These are phyloP conservation scores for Eremothecium cymbalariae DNA, from an alignment of 1,139 yeast genomes.

Conservation along the genomic window DNA sequence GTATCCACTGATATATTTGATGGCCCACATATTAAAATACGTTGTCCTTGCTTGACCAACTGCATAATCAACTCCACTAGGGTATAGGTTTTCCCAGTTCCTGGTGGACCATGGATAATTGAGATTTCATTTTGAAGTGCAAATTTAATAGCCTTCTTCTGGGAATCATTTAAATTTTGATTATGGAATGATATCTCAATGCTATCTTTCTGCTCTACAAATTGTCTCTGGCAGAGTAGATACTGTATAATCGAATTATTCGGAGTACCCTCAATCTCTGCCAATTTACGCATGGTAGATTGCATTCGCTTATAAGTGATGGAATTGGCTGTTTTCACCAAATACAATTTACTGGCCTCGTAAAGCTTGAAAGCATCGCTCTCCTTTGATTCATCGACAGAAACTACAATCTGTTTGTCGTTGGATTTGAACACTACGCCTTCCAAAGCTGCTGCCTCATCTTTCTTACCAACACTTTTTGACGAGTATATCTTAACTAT, in stretches of 20 bases:
- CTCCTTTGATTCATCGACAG: constrained; percentile 51
- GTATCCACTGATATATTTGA: constrained; percentile 95
- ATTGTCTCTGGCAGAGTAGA: constrained; percentile 17
- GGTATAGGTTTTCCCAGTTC: constrained; percentile 80
- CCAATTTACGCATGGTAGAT: constrained; percentile 62
- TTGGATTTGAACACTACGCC: constrained; percentile 36
- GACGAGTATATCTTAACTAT: constrained; percentile 42
- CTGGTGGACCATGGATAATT: constrained; percentile 72
- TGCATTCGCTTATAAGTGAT: constrained; percentile 74
- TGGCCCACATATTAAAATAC: constrained; percentile 88
- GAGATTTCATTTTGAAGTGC: constrained; percentile 44
- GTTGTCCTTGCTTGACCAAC: constrained; percentile 49
- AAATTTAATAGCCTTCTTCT: constrained; percentile 53
- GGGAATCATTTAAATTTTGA: constrained; percentile 56
- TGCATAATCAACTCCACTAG: constrained; percentile 79
- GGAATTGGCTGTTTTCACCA: constrained; percentile 60
- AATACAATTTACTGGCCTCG: constrained; percentile 41
- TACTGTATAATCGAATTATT: constrained; percentile 30
- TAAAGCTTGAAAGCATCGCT: constrained; percentile 40
- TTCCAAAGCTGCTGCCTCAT: constrained; percentile 15
- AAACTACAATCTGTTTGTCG: constrained; percentile 42
- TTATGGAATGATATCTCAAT: constrained; percentile 38
- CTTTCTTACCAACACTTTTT: constrained; percentile 14
- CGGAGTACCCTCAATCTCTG: constrained; percentile 36
- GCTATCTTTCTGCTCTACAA: constrained; percentile 12